Evolutionary conservation across 78 protist genomes (phyloP), one percentile per base, ranked within the genome.

Genomic region (Polysphondylium violaceum): DNA sequence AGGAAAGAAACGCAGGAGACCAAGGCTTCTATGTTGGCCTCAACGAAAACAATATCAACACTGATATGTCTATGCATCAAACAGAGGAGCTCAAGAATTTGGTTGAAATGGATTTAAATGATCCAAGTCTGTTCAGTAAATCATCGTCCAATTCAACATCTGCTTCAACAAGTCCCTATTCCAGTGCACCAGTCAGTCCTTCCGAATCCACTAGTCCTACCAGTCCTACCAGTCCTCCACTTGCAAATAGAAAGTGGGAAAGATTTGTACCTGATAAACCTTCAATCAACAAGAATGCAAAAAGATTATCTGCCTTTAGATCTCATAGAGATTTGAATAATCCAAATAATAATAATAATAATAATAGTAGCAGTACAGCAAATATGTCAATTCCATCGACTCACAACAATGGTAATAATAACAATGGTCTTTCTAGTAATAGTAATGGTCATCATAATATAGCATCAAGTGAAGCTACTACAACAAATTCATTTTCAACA

Each of bases 241-340:
- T 11, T 11, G 12, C 12, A 35, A 38, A 38, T 40, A 27, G 14
- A 21, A 51, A 51, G 51, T 73, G 78, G 78, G 64, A 73, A 31
- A 73, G 47, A 33, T 8, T 29, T 17, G 64, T 33, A 53, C 65
- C 78, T 2, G 76, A 68, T 68, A 73, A 53, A 71, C 77, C 77
- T 27, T 19, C n/a, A 6, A 21, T 31, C 27, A 25, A 73, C 2
- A 7, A 3, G 17, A 50, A 8, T 21, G n/a, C 61, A 29, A 73
- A 73, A 33, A 44, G 78, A 51, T 51, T 73, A 51, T 73, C 78
- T 0, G 78, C 78, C 21, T 73, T 73, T 51, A 44, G 78, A 65
- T 29, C 23, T n/a, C n/a, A n/a, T n/a, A n/a, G n/a, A n/a, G n/a
- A n/a, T n/a, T n/a, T n/a, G n/a, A n/a, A n/a, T n/a, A 65, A 65